Evolutionary conservation across 106 monocot genomes (phyloP), one percentile per base, ranked within the genome.

Genomic region (Dioscorea dumetorum): DNA sequence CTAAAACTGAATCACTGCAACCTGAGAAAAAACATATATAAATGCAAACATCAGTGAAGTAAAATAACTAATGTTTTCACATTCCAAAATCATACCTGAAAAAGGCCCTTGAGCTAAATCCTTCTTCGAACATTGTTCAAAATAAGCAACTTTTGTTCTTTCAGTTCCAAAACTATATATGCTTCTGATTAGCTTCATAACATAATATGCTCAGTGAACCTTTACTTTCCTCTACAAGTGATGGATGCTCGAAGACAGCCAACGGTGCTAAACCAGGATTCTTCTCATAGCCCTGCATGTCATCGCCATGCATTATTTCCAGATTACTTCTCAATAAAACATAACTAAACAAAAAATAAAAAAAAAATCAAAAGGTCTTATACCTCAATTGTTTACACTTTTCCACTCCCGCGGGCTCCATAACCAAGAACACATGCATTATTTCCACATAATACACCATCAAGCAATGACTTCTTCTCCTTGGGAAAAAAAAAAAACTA

Each of bases 41-140:
- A 2, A 54, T 54, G 2, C 6, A 41, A 41, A 41, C 41, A 54
- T 54, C 19, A 13, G 12, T 18, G 13, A 54, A 19, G 19, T 54
- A 4, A 19, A 19, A 18, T 54, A 19, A 54, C 15, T 16, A 5
- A 54, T 5, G 18, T 54, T 54, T 54, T 13, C 22, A 20, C 23
- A 8, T 22, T 48, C 24, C 19, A 12, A 48, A 23, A 18, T 24
- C 8, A 67, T 63, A 83, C 90, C 75, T 75, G 72, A 68, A 80
- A 81, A 57, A 86, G 90, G 19, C 86, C 90, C 68, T 81, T 90
- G 33, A 90, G 78, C 65, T 80, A 68, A 73, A 78, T 83, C 66
- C 16, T 71, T 41, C 76, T 63, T 6, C 17, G 62, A 16, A 76
- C 85, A 73, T 85, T 78, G 76, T 90, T 83, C 28, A 86, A 58